Base-by-base conservation (phyloP, 2,329 filamentous ascomycete genomes). In the Chrysoporthe austroafricana region DNA sequence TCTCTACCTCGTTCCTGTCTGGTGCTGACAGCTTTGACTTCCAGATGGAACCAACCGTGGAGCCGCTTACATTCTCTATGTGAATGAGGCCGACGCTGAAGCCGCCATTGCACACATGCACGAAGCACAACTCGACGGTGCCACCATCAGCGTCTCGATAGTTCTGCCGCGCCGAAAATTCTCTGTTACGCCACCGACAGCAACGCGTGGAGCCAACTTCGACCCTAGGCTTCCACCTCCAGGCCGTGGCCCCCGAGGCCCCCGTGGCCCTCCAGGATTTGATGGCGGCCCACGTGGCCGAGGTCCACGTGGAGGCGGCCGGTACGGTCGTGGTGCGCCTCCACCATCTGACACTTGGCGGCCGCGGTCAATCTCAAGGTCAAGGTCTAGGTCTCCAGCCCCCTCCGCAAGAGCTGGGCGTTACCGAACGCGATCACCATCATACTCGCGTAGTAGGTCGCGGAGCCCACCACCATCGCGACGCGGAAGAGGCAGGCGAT, bases 91-190 rank as follows among this genome's bases (percentile, higher is more conserved):
- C 62, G 91, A 95, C 71, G 95, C 96, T 34, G 93, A 97, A 79
- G 85, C 89, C 16, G 96, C 96, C 39, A 96, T 97, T 73, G 89
- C 94, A 21, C 92, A 97, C 77, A 98, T 99, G 96, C 96, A 99
- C 79, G 96, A 99, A 81, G 93, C 92, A n/a, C 92, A 97, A 76
- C 82, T 97, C 39, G 94, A 97, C 78, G 94, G 94, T 63, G 88
- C 90, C 32, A 84, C 89, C 50, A 90, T 97, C 75, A 91, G 91
- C 74, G 94, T 97, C 61, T 96, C 92, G 57, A 96, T 97, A 72
- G 93, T 97, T 36, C 84, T 97, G 46, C 93, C 93, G 0, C 88
- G 91, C 62, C 89, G 91, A 74, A 93, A 93, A 73, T 92, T 97
- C 74, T 94, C 92, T 7, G 89, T 88, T 21, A 88, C 91, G 58